These are phyloP conservation scores for Vitis rotundifolia DNA, from an alignment of 164 flowering plant species.

Conservation along the genomic window DNA sequence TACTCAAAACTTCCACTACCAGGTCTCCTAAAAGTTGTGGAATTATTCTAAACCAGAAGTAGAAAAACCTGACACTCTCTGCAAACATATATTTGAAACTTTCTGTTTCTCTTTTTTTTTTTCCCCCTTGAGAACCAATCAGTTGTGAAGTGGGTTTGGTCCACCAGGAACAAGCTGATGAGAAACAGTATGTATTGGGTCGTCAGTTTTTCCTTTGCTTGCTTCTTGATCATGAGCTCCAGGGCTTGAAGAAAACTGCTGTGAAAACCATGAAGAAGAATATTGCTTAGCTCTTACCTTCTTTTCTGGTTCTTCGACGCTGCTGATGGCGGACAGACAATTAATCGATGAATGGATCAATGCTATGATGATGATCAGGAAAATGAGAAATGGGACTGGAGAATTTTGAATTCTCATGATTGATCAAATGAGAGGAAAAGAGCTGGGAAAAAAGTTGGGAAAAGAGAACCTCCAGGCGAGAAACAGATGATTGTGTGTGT, in stretches of 20 bases:
- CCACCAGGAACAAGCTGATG: slow-evolving; percentile 30
- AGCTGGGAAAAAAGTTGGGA: too few species aligned
- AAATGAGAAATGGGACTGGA: slow-evolving; percentile 2
- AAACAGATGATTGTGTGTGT: not conserved
- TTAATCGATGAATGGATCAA: not conserved
- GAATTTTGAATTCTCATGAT: slow-evolving; percentile 15
- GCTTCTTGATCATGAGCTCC: not conserved
- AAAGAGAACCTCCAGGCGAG: not conserved
- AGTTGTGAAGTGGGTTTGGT: slow-evolving; percentile 47
- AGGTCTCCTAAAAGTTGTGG: too few species aligned
- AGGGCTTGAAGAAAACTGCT: not conserved
- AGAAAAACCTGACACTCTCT: too few species aligned
- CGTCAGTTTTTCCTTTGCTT: not conserved
- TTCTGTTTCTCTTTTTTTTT: slow-evolving; percentile 6
- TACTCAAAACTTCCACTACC: too few species aligned
- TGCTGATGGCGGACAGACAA: not conserved
- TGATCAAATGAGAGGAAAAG: not conserved
- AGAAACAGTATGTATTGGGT: slow-evolving; percentile 15
- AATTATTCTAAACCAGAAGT: too few species aligned
- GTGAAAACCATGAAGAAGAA: not conserved
- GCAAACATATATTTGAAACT: not conserved
- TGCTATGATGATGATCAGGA: slow-evolving; percentile 7
- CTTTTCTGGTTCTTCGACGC: not conserved
- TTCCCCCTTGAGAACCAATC: slow-evolving; percentile 1
- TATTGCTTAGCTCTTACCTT: not conserved